These are phyloP conservation scores for Cucurbita maxima DNA, from an alignment of 306 rosid species.

Conservation along the genomic window DNA sequence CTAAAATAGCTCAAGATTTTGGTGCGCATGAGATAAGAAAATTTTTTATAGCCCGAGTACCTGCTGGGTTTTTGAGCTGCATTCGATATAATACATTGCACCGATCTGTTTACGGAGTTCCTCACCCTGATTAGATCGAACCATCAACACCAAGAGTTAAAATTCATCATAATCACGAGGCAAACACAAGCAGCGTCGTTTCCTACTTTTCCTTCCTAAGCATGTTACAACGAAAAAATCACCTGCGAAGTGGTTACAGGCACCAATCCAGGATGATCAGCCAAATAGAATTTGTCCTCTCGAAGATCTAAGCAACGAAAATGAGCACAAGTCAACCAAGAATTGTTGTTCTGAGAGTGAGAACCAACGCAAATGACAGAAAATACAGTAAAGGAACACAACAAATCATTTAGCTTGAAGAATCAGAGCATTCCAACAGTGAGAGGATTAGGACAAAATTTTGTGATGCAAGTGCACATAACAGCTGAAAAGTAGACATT, in stretches of 20 bases:
- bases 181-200: background rate
- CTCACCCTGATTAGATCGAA: conserved; percentile 53
- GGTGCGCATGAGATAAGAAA: background rate
- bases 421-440: background rate
- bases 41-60: conserved; percentile 8
- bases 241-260: conserved; percentile 83
- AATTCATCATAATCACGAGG: background rate
- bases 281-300: conserved; percentile 73
- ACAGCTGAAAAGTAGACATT: background rate
- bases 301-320: conserved; percentile 53
- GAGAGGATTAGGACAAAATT: background rate
- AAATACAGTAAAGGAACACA: background rate
- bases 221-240: background rate
- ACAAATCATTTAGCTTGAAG: background rate
- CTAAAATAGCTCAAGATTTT: background rate
- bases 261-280: conserved; percentile 77
- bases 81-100: conserved; percentile 61
- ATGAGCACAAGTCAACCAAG: background rate
- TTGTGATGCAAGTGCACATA: background rate
- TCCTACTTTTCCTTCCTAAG: background rate
- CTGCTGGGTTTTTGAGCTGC: conserved; percentile 99
- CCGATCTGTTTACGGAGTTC: conserved; percentile 87
- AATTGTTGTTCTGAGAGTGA: background rate
- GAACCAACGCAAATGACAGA: background rate
- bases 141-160: background rate